Evolutionary conservation across 768 basidiomycete species (phyloP).

Genomic region (Phylloporus arenicola): DNA sequence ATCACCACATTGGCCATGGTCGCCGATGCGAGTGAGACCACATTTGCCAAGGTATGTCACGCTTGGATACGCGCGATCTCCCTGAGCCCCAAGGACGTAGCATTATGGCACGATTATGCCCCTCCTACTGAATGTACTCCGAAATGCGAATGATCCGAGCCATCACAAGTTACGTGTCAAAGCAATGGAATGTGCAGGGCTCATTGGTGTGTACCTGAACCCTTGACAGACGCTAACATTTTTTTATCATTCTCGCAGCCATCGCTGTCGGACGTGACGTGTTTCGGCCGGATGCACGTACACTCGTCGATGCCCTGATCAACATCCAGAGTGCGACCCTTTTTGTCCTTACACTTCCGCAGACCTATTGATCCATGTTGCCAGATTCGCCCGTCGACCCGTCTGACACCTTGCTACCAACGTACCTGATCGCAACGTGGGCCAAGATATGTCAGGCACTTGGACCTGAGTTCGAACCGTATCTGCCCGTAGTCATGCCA

Average conservation of each 20-base stretch:
- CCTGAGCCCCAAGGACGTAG: constrained; percentile 29
- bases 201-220: constrained; percentile 56
- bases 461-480: constrained; percentile 80
- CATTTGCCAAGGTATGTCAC: constrained; percentile 60
- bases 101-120: constrained; percentile 81
- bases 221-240: neutral
- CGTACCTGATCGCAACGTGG: constrained; percentile 84
- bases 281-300: constrained; percentile 69
- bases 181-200: constrained; percentile 87
- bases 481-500: constrained; percentile 81
- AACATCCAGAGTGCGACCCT: constrained; percentile 62
- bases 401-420: constrained; percentile 62
- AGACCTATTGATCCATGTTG: neutral
- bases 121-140: constrained; percentile 66
- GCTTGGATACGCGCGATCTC: too few species aligned
- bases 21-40: constrained; percentile 75
- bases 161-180: constrained; percentile 69
- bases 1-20: constrained; percentile 88
- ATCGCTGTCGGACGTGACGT: constrained; percentile 81
- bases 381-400: constrained; percentile 64
- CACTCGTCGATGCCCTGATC: constrained; percentile 68
- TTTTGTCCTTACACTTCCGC: neutral
- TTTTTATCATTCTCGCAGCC: constrained; percentile 38
- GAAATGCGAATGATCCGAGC: constrained; percentile 61
- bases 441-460: constrained; percentile 85